Evolutionary conservation across 768 basidiomycete species (phyloP).

Genomic region (Russula sp.): DNA sequence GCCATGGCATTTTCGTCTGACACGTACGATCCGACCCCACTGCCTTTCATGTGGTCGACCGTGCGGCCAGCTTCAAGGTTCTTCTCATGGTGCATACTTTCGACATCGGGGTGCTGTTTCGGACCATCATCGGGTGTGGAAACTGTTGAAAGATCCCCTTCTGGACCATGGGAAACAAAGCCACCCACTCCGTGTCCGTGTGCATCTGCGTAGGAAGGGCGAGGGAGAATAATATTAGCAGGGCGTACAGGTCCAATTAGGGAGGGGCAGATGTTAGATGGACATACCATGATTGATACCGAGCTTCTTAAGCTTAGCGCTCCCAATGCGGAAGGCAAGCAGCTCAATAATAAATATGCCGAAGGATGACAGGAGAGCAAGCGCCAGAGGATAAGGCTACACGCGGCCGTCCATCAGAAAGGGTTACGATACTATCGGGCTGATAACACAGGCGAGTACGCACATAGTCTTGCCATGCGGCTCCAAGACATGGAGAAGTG

Average conservation of each 20-base stretch:
- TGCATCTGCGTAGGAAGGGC: conserved; percentile 39
- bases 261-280: not conserved
- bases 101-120: not conserved
- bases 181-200: conserved; percentile 60
- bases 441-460: conserved; percentile 27
- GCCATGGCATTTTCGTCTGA: conserved; percentile 35
- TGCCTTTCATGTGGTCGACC: conserved; percentile 27
- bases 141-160: conserved; percentile 29
- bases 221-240: not conserved
- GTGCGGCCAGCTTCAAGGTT: conserved; percentile 23
- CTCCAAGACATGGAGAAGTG: conserved; percentile 57
- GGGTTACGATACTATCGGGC: not conserved
- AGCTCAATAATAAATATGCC: conserved; percentile 80
- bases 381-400: conserved; percentile 76
- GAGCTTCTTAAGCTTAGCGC: conserved; percentile 56
- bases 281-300: conserved; percentile 57
- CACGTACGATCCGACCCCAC: conserved; percentile 31
- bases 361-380: conserved; percentile 80
- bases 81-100: conserved; percentile 2
- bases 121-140: not conserved
- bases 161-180: conserved; percentile 69
- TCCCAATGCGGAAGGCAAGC: conserved; percentile 83
- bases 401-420: not conserved
- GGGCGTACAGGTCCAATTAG: not conserved
- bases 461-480: conserved; percentile 72